Evolutionary conservation across 73 alveolate species (phyloP).

Genomic region (Paraurostyla sp.): DNA sequence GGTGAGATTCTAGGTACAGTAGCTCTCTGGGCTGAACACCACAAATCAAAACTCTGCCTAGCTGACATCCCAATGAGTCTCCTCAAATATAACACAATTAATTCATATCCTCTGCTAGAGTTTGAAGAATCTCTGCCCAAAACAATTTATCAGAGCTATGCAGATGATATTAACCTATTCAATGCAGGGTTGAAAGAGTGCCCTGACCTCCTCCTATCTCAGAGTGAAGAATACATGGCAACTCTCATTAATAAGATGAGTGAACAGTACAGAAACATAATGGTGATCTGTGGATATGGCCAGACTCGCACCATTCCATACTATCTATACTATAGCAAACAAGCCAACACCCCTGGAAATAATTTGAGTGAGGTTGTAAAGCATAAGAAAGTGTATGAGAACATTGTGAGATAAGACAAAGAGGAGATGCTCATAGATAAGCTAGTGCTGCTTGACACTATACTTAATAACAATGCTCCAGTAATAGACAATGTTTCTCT

Average conservation of each 20-base stretch:
- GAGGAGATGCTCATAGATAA: constrained; percentile 42
- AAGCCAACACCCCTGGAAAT: background rate
- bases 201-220: constrained; percentile 38
- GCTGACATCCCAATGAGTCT: constrained; percentile 16
- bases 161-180: background rate
- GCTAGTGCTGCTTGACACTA: constrained; percentile 2
- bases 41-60: background rate
- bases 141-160: background rate
- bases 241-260: constrained; percentile 9
- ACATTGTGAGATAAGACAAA: constrained; percentile 42
- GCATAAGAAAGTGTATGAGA: constrained; percentile 19
- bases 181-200: background rate
- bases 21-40: constrained; percentile 58
- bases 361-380: constrained; percentile 5
- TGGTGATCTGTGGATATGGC: constrained; percentile 62
- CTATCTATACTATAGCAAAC: constrained; percentile 34
- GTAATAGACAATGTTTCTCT: background rate
- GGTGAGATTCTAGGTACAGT: constrained; percentile 6
- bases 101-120: constrained; percentile 46
- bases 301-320: constrained; percentile 45
- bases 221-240: constrained; percentile 61
- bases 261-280: constrained; percentile 23
- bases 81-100: constrained; percentile 18
- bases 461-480: constrained; percentile 1
- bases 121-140: background rate